Conservation (phyloP, 139 green algal species). For the Deuterostichococcus epilithicus region DNA sequence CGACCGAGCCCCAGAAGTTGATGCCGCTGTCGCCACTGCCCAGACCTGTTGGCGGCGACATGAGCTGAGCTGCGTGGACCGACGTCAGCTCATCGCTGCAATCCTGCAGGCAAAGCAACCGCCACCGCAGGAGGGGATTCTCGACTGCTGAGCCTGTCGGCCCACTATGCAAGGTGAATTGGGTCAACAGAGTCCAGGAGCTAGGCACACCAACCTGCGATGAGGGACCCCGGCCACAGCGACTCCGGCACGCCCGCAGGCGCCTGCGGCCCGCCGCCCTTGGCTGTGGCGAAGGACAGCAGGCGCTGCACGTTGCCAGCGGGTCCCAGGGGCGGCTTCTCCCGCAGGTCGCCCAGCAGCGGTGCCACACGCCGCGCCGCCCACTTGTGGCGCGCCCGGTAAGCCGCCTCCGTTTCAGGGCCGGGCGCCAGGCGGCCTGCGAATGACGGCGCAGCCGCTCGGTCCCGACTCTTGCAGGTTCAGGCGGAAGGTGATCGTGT, state of each 20-base stretch:
- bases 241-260: not conserved
- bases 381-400: conserved; percentile 36
- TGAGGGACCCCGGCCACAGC: not conserved
- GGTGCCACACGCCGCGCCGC: conserved; percentile 29
- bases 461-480: not conserved
- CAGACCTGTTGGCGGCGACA: no score
- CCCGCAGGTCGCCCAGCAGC: conserved; percentile 23
- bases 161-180: no score
- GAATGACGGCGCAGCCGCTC: not conserved
- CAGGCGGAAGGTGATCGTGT: not conserved
- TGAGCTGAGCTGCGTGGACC: no score
- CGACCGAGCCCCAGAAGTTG: not conserved
- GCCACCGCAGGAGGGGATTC: no score
- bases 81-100: no score
- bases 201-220: no score
- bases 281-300: conserved; percentile 9
- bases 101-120: no score
- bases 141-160: no score
- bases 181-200: no score
- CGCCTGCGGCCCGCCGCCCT: not conserved
- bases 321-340: conserved; percentile 40
- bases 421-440: not conserved
- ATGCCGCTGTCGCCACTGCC: not conserved
- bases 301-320: not conserved
- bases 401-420: conserved; percentile 22